These are phyloP conservation scores for Amanita phalloides DNA, from an alignment of 768 basidiomycete genomes.

Conservation along the genomic window DNA sequence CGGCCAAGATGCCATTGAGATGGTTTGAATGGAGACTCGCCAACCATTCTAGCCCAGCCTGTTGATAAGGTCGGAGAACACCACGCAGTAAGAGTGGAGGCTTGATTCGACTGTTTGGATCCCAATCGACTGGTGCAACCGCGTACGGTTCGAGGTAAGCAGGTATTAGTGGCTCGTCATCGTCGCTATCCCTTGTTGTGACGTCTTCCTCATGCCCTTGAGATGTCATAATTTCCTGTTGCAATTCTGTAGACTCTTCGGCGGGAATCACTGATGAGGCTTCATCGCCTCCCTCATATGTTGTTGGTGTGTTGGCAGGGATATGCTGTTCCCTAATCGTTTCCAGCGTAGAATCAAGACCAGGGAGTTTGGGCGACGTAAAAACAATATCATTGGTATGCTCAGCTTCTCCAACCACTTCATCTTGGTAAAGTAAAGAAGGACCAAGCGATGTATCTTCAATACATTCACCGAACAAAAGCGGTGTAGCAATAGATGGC, in stretches of 20 bases:
- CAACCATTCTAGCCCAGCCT: slow-evolving; percentile 90
- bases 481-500: slow-evolving; percentile 5
- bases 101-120: slow-evolving; percentile 41
- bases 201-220: slow-evolving; percentile 19
- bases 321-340: neutral
- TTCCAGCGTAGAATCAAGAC: neutral
- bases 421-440: neutral
- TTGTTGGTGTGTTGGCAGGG: neutral
- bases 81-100: slow-evolving; percentile 77
- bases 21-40: slow-evolving; percentile 76
- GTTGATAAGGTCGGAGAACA: slow-evolving; percentile 84
- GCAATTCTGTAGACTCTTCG: slow-evolving; percentile 7
- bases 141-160: slow-evolving; percentile 60
- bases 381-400: neutral
- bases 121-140: slow-evolving; percentile 64
- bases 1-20: slow-evolving; percentile 77
- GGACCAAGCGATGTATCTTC: neutral
- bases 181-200: slow-evolving; percentile 19
- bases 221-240: neutral
- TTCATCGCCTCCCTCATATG: neutral
- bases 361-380: neutral
- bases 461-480: neutral
- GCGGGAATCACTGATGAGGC: neutral
- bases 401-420: neutral
- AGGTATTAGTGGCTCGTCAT: slow-evolving; percentile 25